Evolutionary conservation across 805 yeast species (phyloP).

Genomic region (Saturnispora saitoi): DNA sequence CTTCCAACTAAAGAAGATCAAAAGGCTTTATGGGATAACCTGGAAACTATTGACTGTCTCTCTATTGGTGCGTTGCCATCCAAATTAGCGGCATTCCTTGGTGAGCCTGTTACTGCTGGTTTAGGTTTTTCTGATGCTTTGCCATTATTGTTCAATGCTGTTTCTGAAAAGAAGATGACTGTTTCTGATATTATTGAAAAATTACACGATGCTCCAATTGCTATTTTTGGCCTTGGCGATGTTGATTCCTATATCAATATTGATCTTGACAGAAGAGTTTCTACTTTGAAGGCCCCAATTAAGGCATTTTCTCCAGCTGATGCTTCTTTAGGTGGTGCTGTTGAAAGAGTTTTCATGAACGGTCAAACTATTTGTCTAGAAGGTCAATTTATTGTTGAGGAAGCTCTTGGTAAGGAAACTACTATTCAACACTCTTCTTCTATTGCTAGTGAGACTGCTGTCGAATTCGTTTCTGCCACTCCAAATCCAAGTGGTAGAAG

Average conservation of each 20-base stretch:
- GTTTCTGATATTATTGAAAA: slow-evolving; percentile 62
- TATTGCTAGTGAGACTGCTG: slow-evolving; percentile 10
- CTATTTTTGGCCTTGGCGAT: slow-evolving; percentile 74
- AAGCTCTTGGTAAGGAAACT: slow-evolving; percentile 55
- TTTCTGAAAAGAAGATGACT: slow-evolving; percentile 62
- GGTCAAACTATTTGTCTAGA: slow-evolving; percentile 79
- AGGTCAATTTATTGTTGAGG: slow-evolving; percentile 56
- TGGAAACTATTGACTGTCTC: slow-evolving; percentile 73
- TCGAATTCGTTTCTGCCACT: slow-evolving; percentile 16
- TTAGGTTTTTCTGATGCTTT: slow-evolving; percentile 72
- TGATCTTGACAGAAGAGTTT: slow-evolving; percentile 62
- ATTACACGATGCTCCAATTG: slow-evolving; percentile 74
- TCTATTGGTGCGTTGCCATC: slow-evolving; percentile 77
- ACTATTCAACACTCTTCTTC: slow-evolving; percentile 37
- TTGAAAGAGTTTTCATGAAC: slow-evolving; percentile 78
- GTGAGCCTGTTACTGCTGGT: slow-evolving; percentile 56
- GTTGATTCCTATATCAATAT: slow-evolving; percentile 75
- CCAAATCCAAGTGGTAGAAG: slow-evolving; percentile 31
- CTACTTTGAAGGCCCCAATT: slow-evolving; percentile 33
- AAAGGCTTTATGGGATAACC: slow-evolving; percentile 68
- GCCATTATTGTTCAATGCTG: slow-evolving; percentile 77
- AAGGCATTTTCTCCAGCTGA: slow-evolving; percentile 49
- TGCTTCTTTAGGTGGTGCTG: slow-evolving; percentile 62
- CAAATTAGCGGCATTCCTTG: slow-evolving; percentile 56
- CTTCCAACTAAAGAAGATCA: slow-evolving; percentile 80